Evolutionary conservation across 2,329 filamentous ascomycete species (phyloP).

Genomic region (Sordariomycetes sp.): DNA sequence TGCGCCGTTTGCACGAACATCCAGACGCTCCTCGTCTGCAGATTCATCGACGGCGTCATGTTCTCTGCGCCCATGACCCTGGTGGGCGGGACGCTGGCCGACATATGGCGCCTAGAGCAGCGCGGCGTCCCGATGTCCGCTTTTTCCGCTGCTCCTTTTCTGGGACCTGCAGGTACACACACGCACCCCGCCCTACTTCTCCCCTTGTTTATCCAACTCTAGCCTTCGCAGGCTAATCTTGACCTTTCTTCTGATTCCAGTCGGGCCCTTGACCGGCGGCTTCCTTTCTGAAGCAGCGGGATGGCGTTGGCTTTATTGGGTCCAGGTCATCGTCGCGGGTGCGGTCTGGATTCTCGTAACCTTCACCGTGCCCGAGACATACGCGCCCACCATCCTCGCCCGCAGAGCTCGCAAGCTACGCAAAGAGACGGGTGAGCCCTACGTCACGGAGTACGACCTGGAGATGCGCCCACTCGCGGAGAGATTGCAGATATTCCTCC

Average conservation of each 20-base stretch:
- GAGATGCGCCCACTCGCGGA: slow-evolving; percentile 60
- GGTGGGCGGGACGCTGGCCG: slow-evolving; percentile 71
- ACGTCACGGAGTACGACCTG: slow-evolving; percentile 73
- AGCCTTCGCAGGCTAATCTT: background rate
- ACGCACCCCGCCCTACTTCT: background rate
- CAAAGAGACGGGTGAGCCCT: slow-evolving; percentile 52
- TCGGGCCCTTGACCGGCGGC: slow-evolving; percentile 67
- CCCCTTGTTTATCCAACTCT: background rate
- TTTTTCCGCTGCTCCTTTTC: slow-evolving; percentile 73
- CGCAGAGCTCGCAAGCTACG: slow-evolving; percentile 61
- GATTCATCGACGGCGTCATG: slow-evolving; percentile 70
- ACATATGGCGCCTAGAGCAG: slow-evolving; percentile 75
- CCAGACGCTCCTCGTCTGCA: slow-evolving; percentile 62
- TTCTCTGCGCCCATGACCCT: slow-evolving; percentile 82
- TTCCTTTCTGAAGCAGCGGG: slow-evolving; percentile 59
- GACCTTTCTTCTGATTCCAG: no score
- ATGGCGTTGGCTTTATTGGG: slow-evolving; percentile 83
- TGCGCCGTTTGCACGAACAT: slow-evolving; percentile 71
- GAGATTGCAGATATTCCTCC: slow-evolving; percentile 60
- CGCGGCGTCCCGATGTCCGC: slow-evolving; percentile 80
- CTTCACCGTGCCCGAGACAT: slow-evolving; percentile 87
- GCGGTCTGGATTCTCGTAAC: slow-evolving; percentile 65
- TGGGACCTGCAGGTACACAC: slow-evolving; percentile 57
- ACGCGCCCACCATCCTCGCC: slow-evolving; percentile 68
- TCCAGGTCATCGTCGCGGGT: slow-evolving; percentile 67